Percentiles rank a stretch among this genome's conserved stretches.
phyloP scores from a whole-genome alignment of 2,329 filamentous ascomycete species.

The Verticillium nonalfalfae region DNA sequence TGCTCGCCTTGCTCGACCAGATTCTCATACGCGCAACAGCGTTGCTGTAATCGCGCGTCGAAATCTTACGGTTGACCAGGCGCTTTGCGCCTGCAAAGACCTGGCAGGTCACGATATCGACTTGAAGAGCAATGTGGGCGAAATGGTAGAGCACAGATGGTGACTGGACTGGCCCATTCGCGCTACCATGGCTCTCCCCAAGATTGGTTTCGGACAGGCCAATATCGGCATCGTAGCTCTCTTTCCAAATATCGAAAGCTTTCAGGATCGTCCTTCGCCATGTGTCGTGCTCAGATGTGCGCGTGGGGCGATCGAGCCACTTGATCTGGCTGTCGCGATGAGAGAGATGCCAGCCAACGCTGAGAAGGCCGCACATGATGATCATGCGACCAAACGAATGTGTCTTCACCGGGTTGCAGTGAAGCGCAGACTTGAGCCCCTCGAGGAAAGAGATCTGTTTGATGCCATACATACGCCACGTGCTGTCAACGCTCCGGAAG shows the following conservation, averaged over 20 bases:
- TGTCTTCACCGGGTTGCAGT: slow-evolving; percentile 73
- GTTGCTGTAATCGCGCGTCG: slow-evolving; percentile 65
- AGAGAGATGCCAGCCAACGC: slow-evolving; percentile 86
- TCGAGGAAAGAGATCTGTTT: slow-evolving; percentile 78
- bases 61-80: slow-evolving; percentile 72
- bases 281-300: slow-evolving; percentile 56
- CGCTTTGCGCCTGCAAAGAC: slow-evolving; percentile 78
- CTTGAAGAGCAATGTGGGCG: slow-evolving; percentile 82
- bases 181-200: slow-evolving; percentile 15
- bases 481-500: slow-evolving; percentile 70
- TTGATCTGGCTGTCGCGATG: slow-evolving; percentile 80
- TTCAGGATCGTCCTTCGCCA: slow-evolving; percentile 73
- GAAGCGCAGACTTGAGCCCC: slow-evolving; percentile 75
- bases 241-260: slow-evolving; percentile 84
- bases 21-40: slow-evolving; percentile 70
- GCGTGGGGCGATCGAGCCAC: slow-evolving; percentile 65
- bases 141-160: slow-evolving; percentile 78
- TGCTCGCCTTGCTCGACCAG: slow-evolving; percentile 71
- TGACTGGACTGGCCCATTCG: slow-evolving; percentile 64
- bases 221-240: slow-evolving; percentile 71
- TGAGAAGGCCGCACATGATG: slow-evolving; percentile 84
- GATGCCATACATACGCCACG: slow-evolving; percentile 70
- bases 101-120: slow-evolving; percentile 84
- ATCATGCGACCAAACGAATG: slow-evolving; percentile 87
- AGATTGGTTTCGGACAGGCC: slow-evolving; percentile 20